Conservation (phyloP, 2,329 filamentous ascomycete genomes). For the Neonectria coccinea region DNA sequence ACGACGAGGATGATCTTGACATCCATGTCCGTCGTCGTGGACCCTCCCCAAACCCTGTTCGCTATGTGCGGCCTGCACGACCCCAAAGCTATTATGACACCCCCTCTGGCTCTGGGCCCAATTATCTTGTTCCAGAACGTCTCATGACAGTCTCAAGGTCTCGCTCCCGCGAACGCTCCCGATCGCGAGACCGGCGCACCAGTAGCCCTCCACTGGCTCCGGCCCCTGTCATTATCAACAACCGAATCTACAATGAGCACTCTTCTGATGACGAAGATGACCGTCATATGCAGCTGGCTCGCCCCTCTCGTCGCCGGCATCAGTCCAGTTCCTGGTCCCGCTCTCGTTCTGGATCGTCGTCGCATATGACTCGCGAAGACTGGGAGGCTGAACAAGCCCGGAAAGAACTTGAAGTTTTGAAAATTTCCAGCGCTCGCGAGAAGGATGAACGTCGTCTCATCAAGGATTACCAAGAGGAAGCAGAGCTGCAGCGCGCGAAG, state of each 20-base stretch:
- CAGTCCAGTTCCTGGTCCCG: slow-evolving; percentile 45
- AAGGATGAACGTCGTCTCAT: slow-evolving; percentile 51
- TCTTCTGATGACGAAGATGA: slow-evolving; percentile 54
- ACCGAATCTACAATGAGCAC: slow-evolving; percentile 63
- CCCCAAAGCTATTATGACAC: slow-evolving; percentile 56
- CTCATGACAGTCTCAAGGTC: slow-evolving; percentile 57
- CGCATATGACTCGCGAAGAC: slow-evolving; percentile 58
- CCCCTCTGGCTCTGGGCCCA: slow-evolving; percentile 53
- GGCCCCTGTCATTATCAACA: slow-evolving; percentile 68
- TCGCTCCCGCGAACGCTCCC: slow-evolving; percentile 56
- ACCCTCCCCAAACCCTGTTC: slow-evolving; percentile 55
- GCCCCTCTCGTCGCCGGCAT: slow-evolving; percentile 43
- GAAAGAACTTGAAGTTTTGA: slow-evolving; percentile 40
- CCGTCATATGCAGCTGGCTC: slow-evolving; percentile 46
- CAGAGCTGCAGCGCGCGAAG: slow-evolving; percentile 63
- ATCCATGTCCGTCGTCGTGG: slow-evolving; percentile 60
- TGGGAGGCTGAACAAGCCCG: slow-evolving; percentile 50
- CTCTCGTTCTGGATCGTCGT: slow-evolving; percentile 51
- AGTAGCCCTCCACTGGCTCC: slow-evolving; percentile 50
- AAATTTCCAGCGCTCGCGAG: slow-evolving; percentile 46
- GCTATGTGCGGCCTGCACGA: slow-evolving; percentile 59
- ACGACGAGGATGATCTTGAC: slow-evolving; percentile 68
- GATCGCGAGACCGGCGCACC: slow-evolving; percentile 61
- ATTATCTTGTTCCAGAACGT: slow-evolving; percentile 59
- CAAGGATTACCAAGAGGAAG: slow-evolving; percentile 58